Evolutionary conservation across 2,329 filamentous ascomycete genomes (phyloP), one percentile per base, ranked within the genome.

Genomic region (Xenosphaeropsis pyriputrescens): DNA sequence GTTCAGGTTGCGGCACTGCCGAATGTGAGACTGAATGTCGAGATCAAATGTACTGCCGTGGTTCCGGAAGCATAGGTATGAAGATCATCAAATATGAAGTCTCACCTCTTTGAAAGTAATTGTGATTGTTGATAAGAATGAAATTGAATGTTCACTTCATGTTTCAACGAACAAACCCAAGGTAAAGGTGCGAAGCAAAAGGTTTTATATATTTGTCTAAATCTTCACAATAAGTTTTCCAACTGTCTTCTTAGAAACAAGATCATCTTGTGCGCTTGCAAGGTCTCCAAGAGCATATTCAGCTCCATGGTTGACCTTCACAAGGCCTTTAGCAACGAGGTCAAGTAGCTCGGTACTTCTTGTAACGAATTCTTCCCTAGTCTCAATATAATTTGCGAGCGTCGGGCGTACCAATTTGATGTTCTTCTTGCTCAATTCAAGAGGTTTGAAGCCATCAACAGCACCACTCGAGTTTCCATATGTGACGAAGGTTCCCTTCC

Each of bases 381-480:
- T 58, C 2, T 45, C 51, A 26, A 62, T 51, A 44, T 65, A 68
- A 22, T 57, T 57, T 46, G 65, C 66, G 11, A 69, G 53, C 18
- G 60, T 64, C 11, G 65, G 61, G 15, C 65, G 54, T 37, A 65
- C 47, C 16, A 69, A 46, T 43, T 59, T 62, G 18, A 59, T 50
- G 42, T 68, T 68, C 55, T 68, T 69, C 22, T 18, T 35, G 17
- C 17, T 35, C 18, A 35, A 13, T n/a, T 26, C 17, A 18, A 26
- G 17, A 6, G 15, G 12, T n/a, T 18, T 35, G 6, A 35, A 13
- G 17, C 12, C 11, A 7, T 12, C 12, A 5, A 67, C 62, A 4
- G 64, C 60, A 11, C 65, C 65, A 32, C 56, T 61, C 1, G 65
- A 63, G 51, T 68, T 69, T 2, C 65, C 65, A 47, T 66, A 69